Conservation (phyloP, 2,329 filamentous ascomycete species). For the Cercospora sp. region DNA sequence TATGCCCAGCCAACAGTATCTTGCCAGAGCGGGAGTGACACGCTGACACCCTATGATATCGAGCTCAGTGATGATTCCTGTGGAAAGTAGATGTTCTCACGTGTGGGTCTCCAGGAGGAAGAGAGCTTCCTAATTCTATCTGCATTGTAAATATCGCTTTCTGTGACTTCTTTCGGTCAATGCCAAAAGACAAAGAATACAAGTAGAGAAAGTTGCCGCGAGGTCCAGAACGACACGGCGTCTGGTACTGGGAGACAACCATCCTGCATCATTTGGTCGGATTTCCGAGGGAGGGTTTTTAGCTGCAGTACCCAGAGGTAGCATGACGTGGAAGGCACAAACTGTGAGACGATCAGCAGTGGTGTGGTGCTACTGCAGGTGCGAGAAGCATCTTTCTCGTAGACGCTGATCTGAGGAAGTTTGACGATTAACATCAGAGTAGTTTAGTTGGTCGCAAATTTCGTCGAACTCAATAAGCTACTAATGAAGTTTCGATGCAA, state of each 20-base stretch:
- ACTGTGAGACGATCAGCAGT: not conserved
- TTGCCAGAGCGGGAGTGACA: not conserved
- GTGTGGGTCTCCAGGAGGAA: not conserved
- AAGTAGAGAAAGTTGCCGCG: too few species aligned
- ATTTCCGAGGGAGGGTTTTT: not conserved
- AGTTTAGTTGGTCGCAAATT: too few species aligned
- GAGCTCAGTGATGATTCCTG: not conserved
- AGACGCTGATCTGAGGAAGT: not conserved
- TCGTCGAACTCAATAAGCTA: too few species aligned
- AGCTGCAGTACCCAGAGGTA: not conserved
- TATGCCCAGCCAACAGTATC: not conserved
- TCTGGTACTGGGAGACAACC: not conserved
- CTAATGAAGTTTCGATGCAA: too few species aligned
- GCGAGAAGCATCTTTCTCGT: not conserved
- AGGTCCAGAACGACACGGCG: not conserved
- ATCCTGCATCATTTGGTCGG: not conserved
- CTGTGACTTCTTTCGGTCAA: too few species aligned
- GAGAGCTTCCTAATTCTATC: not conserved
- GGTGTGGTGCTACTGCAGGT: not conserved
- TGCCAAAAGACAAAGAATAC: too few species aligned
- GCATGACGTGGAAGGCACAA: not conserved
- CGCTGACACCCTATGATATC: not conserved
- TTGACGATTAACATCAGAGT: not conserved
- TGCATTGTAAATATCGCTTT: not conserved
- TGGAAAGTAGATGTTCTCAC: not conserved